Evolutionary conservation across 2,329 filamentous ascomycete genomes (phyloP).

Genomic region (Talaromyces marneffei): DNA sequence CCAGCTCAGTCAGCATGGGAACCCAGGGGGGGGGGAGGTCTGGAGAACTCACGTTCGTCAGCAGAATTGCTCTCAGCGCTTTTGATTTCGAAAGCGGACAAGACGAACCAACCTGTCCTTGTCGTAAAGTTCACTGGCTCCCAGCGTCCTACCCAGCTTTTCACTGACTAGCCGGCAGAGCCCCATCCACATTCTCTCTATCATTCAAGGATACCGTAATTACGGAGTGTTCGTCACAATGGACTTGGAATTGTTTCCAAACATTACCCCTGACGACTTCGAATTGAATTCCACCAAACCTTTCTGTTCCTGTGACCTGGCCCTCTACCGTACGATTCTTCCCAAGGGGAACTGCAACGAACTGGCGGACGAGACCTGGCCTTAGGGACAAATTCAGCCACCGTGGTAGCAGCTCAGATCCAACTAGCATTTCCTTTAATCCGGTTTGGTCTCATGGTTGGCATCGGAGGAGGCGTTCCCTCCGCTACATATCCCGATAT

Average conservation of each 20-base stretch:
- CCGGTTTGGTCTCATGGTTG: neutral
- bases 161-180: neutral
- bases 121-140: neutral
- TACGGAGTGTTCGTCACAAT: neutral
- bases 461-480: slow-evolving; percentile 1
- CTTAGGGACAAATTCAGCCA: neutral
- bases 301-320: neutral
- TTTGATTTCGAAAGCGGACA: neutral
- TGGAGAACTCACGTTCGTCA: neutral
- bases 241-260: neutral
- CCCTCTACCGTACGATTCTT: neutral
- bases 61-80: neutral
- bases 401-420: neutral
- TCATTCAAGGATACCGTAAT: neutral
- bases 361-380: neutral
- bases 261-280: neutral
- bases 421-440: neutral
- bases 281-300: neutral
- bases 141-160: neutral
- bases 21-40: neutral
- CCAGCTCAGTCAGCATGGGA: neutral
- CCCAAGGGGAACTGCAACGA: neutral
- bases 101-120: neutral
- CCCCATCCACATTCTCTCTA: neutral
- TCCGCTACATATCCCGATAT: neutral